Percentiles rank a stretch among this genome's conserved stretches.
These are phyloP conservation scores for Trichoderma asperelloides DNA, from an alignment of 495 filamentous ascomycete species.

Conservation along the genomic window DNA sequence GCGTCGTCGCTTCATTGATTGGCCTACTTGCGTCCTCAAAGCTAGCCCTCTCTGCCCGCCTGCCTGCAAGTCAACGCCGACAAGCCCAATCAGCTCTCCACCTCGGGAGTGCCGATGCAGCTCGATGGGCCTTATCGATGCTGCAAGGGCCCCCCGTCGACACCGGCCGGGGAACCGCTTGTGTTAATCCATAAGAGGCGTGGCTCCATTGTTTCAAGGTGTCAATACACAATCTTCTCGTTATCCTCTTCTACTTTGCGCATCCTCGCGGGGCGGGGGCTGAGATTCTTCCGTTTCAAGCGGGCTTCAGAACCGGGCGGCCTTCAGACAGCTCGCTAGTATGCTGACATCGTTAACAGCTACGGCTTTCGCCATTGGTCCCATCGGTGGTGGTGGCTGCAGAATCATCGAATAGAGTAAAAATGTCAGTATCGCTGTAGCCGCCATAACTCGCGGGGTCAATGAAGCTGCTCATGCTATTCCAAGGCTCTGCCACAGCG, in stretches of 20 bases:
- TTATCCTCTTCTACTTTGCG: not conserved
- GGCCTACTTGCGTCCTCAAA: not conserved
- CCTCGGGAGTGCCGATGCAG: slow-evolving; percentile 8
- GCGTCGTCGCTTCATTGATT: not conserved
- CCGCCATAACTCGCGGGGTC: not conserved
- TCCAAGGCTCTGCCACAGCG: not conserved
- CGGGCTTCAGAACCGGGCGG: not conserved
- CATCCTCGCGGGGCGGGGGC: not conserved
- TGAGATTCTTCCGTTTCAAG: not conserved
- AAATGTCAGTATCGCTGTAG: no score
- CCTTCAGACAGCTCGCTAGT: not conserved
- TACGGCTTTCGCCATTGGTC: not conserved
- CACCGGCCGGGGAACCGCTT: slow-evolving; percentile 15
- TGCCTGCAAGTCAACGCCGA: slow-evolving; percentile 1
- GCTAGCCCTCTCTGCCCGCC: not conserved
- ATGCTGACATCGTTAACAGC: not conserved
- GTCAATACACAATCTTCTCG: slow-evolving; percentile 6
- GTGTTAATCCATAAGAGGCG: slow-evolving; percentile 13
- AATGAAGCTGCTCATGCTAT: not conserved
- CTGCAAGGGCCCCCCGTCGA: not conserved
- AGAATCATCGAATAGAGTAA: not conserved
- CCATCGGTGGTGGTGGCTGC: not conserved
- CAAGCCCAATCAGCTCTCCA: slow-evolving; percentile 1
- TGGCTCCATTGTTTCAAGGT: slow-evolving; percentile 12
- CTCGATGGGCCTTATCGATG: not conserved